Evolutionary conservation across 2,329 filamentous ascomycete genomes (phyloP).

Genomic region (Ceratocystis diversiconidia): DNA sequence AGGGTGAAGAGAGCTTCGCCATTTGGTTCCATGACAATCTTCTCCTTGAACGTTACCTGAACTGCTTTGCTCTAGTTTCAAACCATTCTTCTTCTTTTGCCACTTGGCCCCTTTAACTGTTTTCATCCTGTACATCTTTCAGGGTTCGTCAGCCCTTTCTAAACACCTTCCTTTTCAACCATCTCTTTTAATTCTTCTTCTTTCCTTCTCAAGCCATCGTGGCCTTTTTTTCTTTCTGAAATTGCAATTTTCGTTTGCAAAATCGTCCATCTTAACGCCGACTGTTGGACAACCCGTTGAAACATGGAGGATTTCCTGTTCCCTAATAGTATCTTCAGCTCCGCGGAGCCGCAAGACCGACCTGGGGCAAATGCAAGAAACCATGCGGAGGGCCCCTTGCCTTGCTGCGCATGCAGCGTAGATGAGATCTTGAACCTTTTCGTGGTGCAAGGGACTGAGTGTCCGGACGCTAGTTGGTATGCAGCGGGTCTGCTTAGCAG

Average conservation of each 20-base stretch:
- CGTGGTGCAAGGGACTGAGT: conserved; percentile 21
- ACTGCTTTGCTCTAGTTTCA: conserved; percentile 4
- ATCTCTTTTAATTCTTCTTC: neutral
- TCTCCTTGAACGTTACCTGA: neutral
- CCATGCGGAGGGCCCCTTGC: conserved; percentile 21
- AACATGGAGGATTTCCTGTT: conserved; percentile 18
- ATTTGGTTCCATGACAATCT: neutral
- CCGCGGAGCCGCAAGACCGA: neutral
- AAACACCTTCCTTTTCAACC: conserved; percentile 7
- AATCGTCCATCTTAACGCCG: conserved; percentile 26
- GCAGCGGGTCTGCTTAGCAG: neutral
- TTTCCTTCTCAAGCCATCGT: neutral
- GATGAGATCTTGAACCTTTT: conserved; percentile 21
- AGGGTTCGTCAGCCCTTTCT: conserved; percentile 2
- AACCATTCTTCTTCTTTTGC: neutral
- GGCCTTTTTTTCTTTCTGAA: conserved; percentile 7
- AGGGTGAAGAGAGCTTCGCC: conserved; percentile 9
- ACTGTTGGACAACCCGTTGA: conserved; percentile 25
- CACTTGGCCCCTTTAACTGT: neutral
- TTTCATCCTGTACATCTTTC: neutral
- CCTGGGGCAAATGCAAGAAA: conserved; percentile 14
- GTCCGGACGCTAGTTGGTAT: neutral
- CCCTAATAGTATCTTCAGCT: neutral
- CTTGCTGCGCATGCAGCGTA: neutral
- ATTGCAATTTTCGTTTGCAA: conserved; percentile 17